Conservation (phyloP, 2,329 filamentous ascomycete species). For the Colletotrichum australisinense region DNA sequence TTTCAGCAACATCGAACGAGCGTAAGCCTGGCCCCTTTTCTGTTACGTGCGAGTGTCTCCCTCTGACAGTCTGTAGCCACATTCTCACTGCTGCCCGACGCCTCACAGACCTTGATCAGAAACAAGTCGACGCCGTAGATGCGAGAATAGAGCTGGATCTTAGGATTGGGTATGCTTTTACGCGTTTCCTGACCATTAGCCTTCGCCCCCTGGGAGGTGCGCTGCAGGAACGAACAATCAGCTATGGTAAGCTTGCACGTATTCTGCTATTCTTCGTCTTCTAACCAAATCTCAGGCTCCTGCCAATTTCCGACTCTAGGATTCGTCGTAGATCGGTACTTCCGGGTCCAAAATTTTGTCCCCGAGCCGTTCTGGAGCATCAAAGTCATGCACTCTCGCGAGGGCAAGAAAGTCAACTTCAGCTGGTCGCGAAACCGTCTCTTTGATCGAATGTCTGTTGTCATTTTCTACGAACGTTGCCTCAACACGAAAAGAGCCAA, state of each 20-base stretch:
- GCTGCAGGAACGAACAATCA: conserved; percentile 75
- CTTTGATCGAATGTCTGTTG: conserved; percentile 86
- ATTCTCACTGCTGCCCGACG: conserved; percentile 85
- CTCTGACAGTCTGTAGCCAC: conserved; percentile 66
- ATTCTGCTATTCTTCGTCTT: conserved; percentile 5
- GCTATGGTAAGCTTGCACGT: conserved; percentile 73
- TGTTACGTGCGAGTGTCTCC: background rate
- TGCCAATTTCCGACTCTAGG: conserved; percentile 98
- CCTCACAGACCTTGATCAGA: conserved; percentile 83
- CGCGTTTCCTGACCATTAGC: conserved; percentile 84
- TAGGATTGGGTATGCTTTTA: conserved; percentile 92
- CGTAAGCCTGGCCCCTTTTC: conserved; percentile 61
- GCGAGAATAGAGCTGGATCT: conserved; percentile 93
- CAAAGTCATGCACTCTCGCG: conserved; percentile 82
- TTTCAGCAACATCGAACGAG: conserved; percentile 96
- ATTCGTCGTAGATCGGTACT: conserved; percentile 96
- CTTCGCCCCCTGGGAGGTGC: conserved; percentile 78
- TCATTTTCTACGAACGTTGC: conserved; percentile 88
- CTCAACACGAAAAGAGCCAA: conserved; percentile 80
- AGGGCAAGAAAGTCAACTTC: conserved; percentile 85
- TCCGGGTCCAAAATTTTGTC: conserved; percentile 92
- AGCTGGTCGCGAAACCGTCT: conserved; percentile 84
- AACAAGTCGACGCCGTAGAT: conserved; percentile 86
- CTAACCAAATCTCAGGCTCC: conserved; percentile 66
- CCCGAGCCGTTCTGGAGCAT: conserved; percentile 95